Evolutionary conservation across 768 basidiomycete genomes (phyloP), one percentile per base, ranked within the genome.

Genomic region (Mycena kentingensis): DNA sequence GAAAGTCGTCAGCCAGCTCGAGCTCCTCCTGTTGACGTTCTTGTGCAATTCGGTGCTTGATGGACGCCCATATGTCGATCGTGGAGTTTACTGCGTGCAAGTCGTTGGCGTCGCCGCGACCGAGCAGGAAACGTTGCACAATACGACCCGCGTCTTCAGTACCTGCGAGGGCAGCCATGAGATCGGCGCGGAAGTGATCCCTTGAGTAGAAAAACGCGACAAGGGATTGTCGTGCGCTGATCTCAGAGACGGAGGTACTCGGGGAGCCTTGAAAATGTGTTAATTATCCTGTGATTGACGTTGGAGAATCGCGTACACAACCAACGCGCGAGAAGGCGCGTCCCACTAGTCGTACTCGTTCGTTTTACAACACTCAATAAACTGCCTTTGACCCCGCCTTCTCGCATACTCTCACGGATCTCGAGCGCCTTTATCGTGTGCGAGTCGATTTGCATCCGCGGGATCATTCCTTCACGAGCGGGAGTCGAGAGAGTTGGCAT

Each of bases 351-450:
- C 1, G 93, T 93, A 7, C 80, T 73, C 0, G 93, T 95, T 39
- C 88, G 78, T 63, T 87, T 91, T 50, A 93, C 75, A 27, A 80
- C 80, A 59, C 82, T 87, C 27, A 93, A 62, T 49, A 95, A 74
- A 61, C 85, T 91, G 4, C 93, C 93, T 50, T 79, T 81, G 11
- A 72, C 66, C 0, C 89, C 84, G 1, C 89, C 88, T 61, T 93
- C 90, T 26, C 83, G 75, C 24, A 83, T 77, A 26, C 78, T 79
- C 71, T 93, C 90, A 21, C 84, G 78, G 46, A 95, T 87, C 67
- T 95, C 93, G 38, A 94, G 80, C n/a, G 88, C 86, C 65, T 88
- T 87, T 68, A 93, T 87, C 1, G 93, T 93, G 65, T 93, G 85
- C 4, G 88, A 79, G 64, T 95, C 93, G 50, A 95, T 90, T 59